Conservation (phyloP, 495 filamentous ascomycete genomes). For the Annulohypoxylon nitens region DNA sequence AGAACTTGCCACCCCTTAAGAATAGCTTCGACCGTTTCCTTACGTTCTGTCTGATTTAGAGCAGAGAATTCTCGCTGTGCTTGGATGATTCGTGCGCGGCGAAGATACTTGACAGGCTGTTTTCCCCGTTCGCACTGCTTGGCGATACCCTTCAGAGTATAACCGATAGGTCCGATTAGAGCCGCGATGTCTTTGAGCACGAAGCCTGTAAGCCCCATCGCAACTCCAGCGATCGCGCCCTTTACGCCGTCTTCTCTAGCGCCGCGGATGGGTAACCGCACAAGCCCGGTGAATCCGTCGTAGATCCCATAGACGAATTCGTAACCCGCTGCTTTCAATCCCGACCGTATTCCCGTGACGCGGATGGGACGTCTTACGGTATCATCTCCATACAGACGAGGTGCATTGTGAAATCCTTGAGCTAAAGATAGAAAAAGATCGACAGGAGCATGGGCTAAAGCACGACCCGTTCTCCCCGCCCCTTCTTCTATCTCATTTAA, state of each 20-base stretch:
- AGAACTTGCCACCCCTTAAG: slow-evolving; percentile 61
- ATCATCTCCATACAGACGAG: slow-evolving; percentile 78
- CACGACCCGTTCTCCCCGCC: slow-evolving; percentile 60
- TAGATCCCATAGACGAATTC: slow-evolving; percentile 79
- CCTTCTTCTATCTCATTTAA: slow-evolving; percentile 61
- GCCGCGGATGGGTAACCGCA: slow-evolving; percentile 74
- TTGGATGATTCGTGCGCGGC: slow-evolving; percentile 64
- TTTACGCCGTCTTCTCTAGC: slow-evolving; percentile 66
- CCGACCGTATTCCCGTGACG: slow-evolving; percentile 76
- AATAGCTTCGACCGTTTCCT: slow-evolving; percentile 44
- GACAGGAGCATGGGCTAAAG: slow-evolving; percentile 67
- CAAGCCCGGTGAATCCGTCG: slow-evolving; percentile 79
- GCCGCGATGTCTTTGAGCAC: slow-evolving; percentile 78
- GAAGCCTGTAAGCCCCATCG: slow-evolving; percentile 80
- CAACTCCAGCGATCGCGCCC: slow-evolving; percentile 75
- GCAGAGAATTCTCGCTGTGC: slow-evolving; percentile 56
- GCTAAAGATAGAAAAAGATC: slow-evolving; percentile 79
- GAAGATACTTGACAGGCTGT: slow-evolving; percentile 63
- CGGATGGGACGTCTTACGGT: slow-evolving; percentile 62
- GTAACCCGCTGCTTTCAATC: slow-evolving; percentile 72
- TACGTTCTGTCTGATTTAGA: slow-evolving; percentile 49
- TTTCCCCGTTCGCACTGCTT: slow-evolving; percentile 63
- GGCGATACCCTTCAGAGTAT: slow-evolving; percentile 74
- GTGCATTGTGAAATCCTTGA: slow-evolving; percentile 88
- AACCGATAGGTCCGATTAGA: slow-evolving; percentile 72